These are phyloP conservation scores for Balakata baccata DNA, from an alignment of 345 rosid genomes.

Conservation along the genomic window DNA sequence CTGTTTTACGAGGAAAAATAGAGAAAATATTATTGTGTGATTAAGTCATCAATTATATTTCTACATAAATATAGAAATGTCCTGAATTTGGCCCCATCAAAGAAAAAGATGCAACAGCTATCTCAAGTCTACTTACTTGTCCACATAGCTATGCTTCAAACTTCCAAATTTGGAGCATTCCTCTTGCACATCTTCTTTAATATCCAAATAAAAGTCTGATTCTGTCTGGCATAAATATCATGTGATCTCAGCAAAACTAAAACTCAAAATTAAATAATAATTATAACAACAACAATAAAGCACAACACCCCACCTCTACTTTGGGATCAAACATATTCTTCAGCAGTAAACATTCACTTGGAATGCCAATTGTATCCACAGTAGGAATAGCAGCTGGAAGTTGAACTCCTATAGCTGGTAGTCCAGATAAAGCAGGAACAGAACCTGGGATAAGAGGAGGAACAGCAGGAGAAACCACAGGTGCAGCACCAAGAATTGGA, in stretches of 20 bases:
- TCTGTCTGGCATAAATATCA: slow-evolving; percentile 52
- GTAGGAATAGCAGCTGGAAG: slow-evolving; percentile 41
- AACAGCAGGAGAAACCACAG: slow-evolving; percentile 43
- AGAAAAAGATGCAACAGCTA: not conserved
- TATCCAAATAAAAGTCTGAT: slow-evolving; percentile 79
- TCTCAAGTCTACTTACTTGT: slow-evolving; percentile 52
- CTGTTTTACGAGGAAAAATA: slow-evolving; percentile 34
- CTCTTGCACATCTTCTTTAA: slow-evolving; percentile 80
- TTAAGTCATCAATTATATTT: too few species aligned
- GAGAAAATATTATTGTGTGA: too few species aligned
- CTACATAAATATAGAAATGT: too few species aligned
- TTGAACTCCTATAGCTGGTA: slow-evolving; percentile 47
- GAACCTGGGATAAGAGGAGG: slow-evolving; percentile 50
- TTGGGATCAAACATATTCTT: slow-evolving; percentile 96
- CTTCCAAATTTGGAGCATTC: slow-evolving; percentile 80
- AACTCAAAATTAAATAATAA: not conserved
- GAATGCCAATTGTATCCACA: slow-evolving; percentile 61
- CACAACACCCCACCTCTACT: slow-evolving; percentile 47
- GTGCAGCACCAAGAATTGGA: slow-evolving; percentile 41
- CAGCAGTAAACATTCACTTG: slow-evolving; percentile 72
- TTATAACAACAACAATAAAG: not conserved
- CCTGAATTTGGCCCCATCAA: not conserved
- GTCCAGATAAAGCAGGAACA: slow-evolving; percentile 53
- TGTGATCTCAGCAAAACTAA: not conserved
- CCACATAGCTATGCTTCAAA: slow-evolving; percentile 70